Evolutionary conservation across 768 basidiomycete genomes (phyloP), one percentile per base, ranked within the genome.

Genomic region (Phaffia tasmanica): DNA sequence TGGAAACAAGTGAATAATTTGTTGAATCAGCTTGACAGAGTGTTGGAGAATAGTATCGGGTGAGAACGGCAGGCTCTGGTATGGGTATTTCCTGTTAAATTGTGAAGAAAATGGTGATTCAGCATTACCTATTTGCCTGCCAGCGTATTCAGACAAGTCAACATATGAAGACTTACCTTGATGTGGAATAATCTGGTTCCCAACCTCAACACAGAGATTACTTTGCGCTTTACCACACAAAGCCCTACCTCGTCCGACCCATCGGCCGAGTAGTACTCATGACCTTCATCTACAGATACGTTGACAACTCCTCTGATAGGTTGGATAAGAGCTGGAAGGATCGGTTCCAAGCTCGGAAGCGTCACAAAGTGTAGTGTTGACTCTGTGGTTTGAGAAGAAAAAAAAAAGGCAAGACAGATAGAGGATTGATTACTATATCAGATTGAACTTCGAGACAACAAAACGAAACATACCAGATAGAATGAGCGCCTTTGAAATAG

Each of bases 251-350:
- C 74, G 1, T 70, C 21, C 27, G 54, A 3, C 70, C 75, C 25
- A 69, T 72, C 16, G 69, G 57, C 8, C 64, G 72, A 18, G 73
- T 70, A 57, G 79, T 80, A 27, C 73, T 76, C 35, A 77, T 72
- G 1, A 81, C 73, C 74, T 64, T 92, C 84, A 73, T 98, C 93
- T 0, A 95, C 84, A 0, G 90, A 84, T 70, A 94, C 84, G 0
- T 86, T 80, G 23, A 87, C 77, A 4, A 89, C 86, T 67, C 92
- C 85, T 55, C 90, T 82, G 27, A 97, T 80, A 2, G 92, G 86
- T 65, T 86, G 86, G 69, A 88, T 84, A 19, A 77, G 70, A 15
- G 77, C 80, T 4, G 78, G 76, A 7, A 84, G 80, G 0, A 88
- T 80, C 0, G 83, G 82, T 67, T 92, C 88, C 23, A 97, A 81